Base-by-base conservation (phyloP, 495 filamentous ascomycete species). In the Usnea hakonensis region DNA sequence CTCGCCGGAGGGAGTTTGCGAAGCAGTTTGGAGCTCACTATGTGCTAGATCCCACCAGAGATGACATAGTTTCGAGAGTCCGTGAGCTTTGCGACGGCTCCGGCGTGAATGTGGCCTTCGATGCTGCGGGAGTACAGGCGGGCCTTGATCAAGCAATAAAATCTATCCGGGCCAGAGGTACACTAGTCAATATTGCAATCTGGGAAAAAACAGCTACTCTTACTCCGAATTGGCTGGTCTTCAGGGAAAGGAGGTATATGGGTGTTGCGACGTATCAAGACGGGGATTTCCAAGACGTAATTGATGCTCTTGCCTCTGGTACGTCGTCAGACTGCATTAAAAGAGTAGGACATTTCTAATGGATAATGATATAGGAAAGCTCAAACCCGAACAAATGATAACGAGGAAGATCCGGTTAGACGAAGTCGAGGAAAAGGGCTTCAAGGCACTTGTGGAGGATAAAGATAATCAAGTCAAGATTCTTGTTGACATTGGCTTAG, bases 141-240 rank as follows among this genome's bases (percentile, higher is more conserved):
- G 81, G 75, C 11, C 69, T 87, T 5, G 73, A 81, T 40, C 70
- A 73, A 48, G 81, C 79, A 3, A 74, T 83, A 50, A 67, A 74
- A 44, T 75, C 81, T 0, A 69, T 80, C 32, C 73, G 80, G 14
- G 75, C 75, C 1, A 70, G 78, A 44, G 84, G 85, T 5, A 84
- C 82, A 0, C 74, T 85, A 33, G 78, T 86, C 14, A 87, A 86
- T 62, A 78, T 86, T 46, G 82, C 84, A 1, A 77, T 86, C 23
- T 87, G 84, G 84, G 83, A 84, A 65, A 79, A 79, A 64, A 53
- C 65, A 7, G 76, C 77, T 17, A 71, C 71, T 10, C 69, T 86
- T 28, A 63, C 69, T 5, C 77, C 79, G 5, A 85, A 84, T 62
- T 67, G 73, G 36, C 35, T 82, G 46, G 70, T 77, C 59, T 78